phyloP scores from a whole-genome alignment of 768 basidiomycete genomes.

The Hysterangium stoloniferum region DNA sequence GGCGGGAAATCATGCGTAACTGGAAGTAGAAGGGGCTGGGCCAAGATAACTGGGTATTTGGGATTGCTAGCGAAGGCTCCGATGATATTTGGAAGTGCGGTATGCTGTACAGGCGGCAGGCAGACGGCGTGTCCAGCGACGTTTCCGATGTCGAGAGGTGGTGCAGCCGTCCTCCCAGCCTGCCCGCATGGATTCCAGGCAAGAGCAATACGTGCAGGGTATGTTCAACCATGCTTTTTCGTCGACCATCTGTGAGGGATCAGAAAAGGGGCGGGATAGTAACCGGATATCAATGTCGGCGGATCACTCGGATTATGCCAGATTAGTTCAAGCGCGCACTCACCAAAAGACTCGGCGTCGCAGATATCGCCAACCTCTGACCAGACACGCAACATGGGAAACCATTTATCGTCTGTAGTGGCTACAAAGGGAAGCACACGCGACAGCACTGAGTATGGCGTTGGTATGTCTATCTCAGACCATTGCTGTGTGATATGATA shows the following conservation, averaged over 20 bases:
- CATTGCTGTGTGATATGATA: slow-evolving; percentile 53
- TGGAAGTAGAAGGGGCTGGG: slow-evolving; percentile 70
- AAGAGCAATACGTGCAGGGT: slow-evolving; percentile 70
- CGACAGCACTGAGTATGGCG: slow-evolving; percentile 52
- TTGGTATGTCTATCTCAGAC: slow-evolving; percentile 58
- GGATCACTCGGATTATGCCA: slow-evolving; percentile 6
- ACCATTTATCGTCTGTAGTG: slow-evolving; percentile 36
- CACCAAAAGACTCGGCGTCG: slow-evolving; percentile 76
- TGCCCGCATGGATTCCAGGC: slow-evolving; percentile 53
- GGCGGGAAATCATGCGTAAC: slow-evolving; percentile 62
- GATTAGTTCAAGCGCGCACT: slow-evolving; percentile 18
- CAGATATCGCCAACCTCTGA: slow-evolving; percentile 66
- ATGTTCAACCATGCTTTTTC: slow-evolving; percentile 69
- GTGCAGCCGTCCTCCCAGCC: neutral
- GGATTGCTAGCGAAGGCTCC: slow-evolving; percentile 24
- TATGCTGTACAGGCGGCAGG: slow-evolving; percentile 31
- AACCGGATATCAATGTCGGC: neutral
- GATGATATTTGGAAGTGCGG: slow-evolving; percentile 29
- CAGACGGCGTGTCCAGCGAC: slow-evolving; percentile 26
- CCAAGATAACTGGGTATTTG: slow-evolving; percentile 45
- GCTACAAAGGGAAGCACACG: slow-evolving; percentile 43
- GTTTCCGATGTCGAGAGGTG: slow-evolving; percentile 17
- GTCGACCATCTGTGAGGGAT: slow-evolving; percentile 60
- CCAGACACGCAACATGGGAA: slow-evolving; percentile 63
- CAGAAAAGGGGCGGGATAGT: neutral